A percentile compares a stretch with the other conserved stretches of the same genome.
Evolutionary conservation across 768 basidiomycete genomes (phyloP).

Genomic region (Podaxis sp.): DNA sequence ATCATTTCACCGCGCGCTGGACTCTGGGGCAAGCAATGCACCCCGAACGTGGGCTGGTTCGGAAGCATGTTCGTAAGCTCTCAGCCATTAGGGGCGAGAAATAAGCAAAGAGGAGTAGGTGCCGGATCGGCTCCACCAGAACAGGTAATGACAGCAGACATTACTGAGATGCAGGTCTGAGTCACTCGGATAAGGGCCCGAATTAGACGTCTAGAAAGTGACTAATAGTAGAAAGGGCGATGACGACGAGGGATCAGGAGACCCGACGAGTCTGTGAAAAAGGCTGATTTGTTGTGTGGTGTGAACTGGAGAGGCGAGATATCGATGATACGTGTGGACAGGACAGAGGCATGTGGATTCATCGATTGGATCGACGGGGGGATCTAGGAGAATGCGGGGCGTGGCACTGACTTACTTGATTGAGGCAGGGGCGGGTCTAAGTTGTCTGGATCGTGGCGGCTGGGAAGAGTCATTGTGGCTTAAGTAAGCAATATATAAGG

Average conservation of each 20-base stretch:
- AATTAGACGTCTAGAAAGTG: not conserved
- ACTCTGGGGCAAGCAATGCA: not conserved
- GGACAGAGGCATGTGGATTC: constrained; percentile 6
- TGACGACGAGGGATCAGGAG: constrained; percentile 4
- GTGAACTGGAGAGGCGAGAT: not conserved
- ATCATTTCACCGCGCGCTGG: constrained; percentile 1
- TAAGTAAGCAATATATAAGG: constrained; percentile 34
- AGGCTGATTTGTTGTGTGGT: not conserved
- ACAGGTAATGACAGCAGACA: not conserved
- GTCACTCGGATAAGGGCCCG: not conserved
- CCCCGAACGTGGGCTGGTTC: not conserved
- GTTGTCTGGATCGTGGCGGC: constrained; percentile 7
- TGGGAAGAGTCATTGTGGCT: constrained; percentile 19
- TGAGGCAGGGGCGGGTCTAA: constrained; percentile 3
- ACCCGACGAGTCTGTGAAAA: not conserved
- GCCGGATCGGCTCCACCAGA: not conserved
- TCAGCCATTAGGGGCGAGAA: not conserved
- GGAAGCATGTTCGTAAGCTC: not conserved
- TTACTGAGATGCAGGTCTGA: not conserved
- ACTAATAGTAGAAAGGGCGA: not conserved
- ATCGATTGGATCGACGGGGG: constrained; percentile 9
- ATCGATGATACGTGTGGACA: not conserved
- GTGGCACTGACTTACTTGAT: not conserved
- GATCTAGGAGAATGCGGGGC: not conserved
- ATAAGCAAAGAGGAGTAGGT: not conserved